A percentile compares a stretch with the other conserved stretches of the same genome.
phyloP scores from a whole-genome alignment of 495 filamentous ascomycete species.

The Patellaria atrata region DNA sequence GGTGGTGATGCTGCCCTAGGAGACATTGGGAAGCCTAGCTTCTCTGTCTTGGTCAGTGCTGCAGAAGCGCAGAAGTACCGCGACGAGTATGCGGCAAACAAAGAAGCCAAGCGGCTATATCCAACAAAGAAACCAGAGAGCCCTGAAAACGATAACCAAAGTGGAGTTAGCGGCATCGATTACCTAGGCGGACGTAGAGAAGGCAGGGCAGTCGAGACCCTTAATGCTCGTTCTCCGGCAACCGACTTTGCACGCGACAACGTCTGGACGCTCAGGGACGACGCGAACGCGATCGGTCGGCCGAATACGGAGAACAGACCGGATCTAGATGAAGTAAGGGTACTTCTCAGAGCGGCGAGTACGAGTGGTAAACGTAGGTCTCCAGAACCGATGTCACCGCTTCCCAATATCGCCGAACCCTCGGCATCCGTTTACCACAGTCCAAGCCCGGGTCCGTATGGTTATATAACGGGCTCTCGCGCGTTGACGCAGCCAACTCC shows the following conservation, averaged over 20 bases:
- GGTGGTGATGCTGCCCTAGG: constrained; percentile 54
- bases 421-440: too few relatives aligned
- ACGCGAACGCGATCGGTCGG: constrained; percentile 19
- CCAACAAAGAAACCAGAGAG: constrained; percentile 30
- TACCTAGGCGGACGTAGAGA: constrained; percentile 27
- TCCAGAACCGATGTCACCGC: too few relatives aligned
- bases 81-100: constrained; percentile 43
- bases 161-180: constrained; percentile 20
- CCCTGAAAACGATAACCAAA: constrained; percentile 4
- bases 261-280: constrained; percentile 22
- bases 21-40: constrained; percentile 52
- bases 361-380: constrained; percentile 14
- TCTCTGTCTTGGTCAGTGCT: constrained; percentile 58
- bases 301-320: constrained; percentile 16
- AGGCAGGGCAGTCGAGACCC: constrained; percentile 29
- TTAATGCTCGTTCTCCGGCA: constrained; percentile 32
- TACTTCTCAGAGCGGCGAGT: constrained; percentile 14
- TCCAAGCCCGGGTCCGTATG: too few relatives aligned
- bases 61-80: constrained; percentile 44
- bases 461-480: too few relatives aligned
- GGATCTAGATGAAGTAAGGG: constrained; percentile 17
- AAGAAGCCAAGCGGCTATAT: constrained; percentile 47
- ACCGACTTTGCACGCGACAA: constrained; percentile 29
- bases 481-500: too few relatives aligned
- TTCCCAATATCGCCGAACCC: too few relatives aligned